Evolutionary conservation across 768 basidiomycete genomes (phyloP), one percentile per base, ranked within the genome.

Genomic region (Pleurotus platypus): DNA sequence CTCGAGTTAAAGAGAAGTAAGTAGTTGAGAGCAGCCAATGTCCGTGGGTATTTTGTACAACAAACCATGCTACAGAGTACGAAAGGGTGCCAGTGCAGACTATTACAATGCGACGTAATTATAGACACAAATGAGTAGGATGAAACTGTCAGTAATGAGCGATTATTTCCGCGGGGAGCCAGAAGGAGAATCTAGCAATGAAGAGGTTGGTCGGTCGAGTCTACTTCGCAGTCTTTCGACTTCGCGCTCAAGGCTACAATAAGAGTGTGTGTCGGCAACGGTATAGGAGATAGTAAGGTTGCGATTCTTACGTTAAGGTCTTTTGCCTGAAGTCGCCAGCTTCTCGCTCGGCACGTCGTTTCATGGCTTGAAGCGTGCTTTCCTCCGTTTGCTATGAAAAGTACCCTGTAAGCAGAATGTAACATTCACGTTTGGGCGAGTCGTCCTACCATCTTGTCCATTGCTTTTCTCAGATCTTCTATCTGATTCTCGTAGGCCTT

Each of bases 271-370:
- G n/a, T 45, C 47, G 16, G 37, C 58, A 39, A 50, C 63, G 48
- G 45, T 46, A 38, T 42, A 22, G 9, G 30, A 35, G 30, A 35
- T 35, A 30, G 55, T 49, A 27, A 13, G 12, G 50, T 5, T 16
- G 38, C 30, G 56, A 27, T 20, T 43, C 86, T 50, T 63, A 90
- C 89, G 78, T 82, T 13, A 90, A 74, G 42, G 84, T 78, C 59
- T 81, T 82, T 68, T 90, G 87, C 68, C 83, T 88, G 63, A 81
- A 83, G 61, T 92, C 90, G 4, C 73, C 81, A 27, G 86, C 87
- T 62, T 92, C 90, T 39, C 88, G 79, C 63, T 91, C 90, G 38
- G 86, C 87, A 43, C 88, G 79, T 30, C 90, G 84, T 69, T 90
- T 90, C 20, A 80, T 82, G 9, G 87, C 77, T 62, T 86, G 83